Evolutionary conservation across 805 yeast species (phyloP).

Genomic region (Pichia scutulata): DNA sequence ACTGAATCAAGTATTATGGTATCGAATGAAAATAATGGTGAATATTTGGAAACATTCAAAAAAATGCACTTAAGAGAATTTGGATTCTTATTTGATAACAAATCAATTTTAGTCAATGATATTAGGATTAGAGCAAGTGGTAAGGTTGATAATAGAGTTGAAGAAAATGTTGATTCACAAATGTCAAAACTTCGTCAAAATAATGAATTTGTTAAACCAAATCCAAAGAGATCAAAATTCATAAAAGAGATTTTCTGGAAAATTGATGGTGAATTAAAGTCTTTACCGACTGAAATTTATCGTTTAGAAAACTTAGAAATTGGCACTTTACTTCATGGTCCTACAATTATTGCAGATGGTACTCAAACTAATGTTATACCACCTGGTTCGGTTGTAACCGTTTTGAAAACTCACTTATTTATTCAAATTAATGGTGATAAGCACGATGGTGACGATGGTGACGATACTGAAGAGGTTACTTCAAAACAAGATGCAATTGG

Average conservation of each 20-base stretch:
- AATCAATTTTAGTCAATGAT: conserved; percentile 57
- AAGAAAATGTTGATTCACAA: conserved; percentile 44
- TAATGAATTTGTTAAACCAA: conserved; percentile 18
- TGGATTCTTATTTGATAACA: conserved; percentile 55
- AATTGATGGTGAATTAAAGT: conserved; percentile 29
- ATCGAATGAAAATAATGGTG: conserved; percentile 17
- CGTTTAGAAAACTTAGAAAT: conserved; percentile 42
- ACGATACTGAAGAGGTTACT: neutral
- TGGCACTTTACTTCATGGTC: conserved; percentile 56
- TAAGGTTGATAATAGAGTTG: conserved; percentile 37
- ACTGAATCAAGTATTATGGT: conserved; percentile 86
- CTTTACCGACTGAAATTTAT: conserved; percentile 46
- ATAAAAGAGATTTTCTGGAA: conserved; percentile 51
- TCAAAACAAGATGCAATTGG: neutral
- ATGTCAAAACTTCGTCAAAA: conserved; percentile 29
- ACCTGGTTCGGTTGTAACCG: conserved; percentile 49
- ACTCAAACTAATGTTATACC: conserved; percentile 76
- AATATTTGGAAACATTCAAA: conserved; percentile 40
- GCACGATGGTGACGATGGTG: neutral
- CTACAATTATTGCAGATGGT: conserved; percentile 70
- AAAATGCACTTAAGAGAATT: conserved; percentile 60
- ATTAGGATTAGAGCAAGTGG: conserved; percentile 69
- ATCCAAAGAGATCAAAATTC: conserved; percentile 25
- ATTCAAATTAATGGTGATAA: conserved; percentile 4
- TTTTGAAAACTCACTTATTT: conserved; percentile 53